These are phyloP conservation scores for Fonsecaea nubica DNA, from an alignment of 2,329 filamentous ascomycete genomes.

Conservation along the genomic window DNA sequence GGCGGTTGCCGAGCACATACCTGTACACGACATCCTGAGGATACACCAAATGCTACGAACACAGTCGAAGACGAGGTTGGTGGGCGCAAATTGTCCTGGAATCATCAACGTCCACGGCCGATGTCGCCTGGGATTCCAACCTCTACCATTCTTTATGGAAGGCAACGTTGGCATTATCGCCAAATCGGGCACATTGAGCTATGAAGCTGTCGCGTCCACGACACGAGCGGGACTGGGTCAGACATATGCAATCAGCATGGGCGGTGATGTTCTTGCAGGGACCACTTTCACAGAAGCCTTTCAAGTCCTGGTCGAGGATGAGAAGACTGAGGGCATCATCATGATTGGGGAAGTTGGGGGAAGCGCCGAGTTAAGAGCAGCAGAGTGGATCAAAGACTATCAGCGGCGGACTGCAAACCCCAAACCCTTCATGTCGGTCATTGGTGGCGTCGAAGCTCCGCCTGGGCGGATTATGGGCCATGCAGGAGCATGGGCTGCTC, in stretches of 20 bases:
- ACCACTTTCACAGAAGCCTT: slow-evolving; percentile 76
- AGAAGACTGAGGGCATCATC: slow-evolving; percentile 73
- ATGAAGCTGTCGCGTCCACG: slow-evolving; percentile 77
- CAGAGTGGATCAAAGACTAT: slow-evolving; percentile 75
- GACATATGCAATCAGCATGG: slow-evolving; percentile 77
- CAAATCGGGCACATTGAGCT: slow-evolving; percentile 81
- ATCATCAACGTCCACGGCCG: slow-evolving; percentile 76
- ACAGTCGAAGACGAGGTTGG: slow-evolving; percentile 73
- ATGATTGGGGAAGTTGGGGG: slow-evolving; percentile 77
- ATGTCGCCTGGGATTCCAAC: slow-evolving; percentile 78
- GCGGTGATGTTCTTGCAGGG: slow-evolving; percentile 75
- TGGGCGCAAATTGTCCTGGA: slow-evolving; percentile 81
- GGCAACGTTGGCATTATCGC: slow-evolving; percentile 76
- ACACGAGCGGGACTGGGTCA: slow-evolving; percentile 77
- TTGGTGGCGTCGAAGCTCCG: slow-evolving; percentile 71
- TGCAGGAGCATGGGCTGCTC: slow-evolving; percentile 73
- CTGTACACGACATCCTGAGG: slow-evolving; percentile 76
- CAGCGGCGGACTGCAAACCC: slow-evolving; percentile 62
- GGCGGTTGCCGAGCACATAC: slow-evolving; percentile 80
- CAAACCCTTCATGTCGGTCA: slow-evolving; percentile 76
- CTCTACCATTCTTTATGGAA: slow-evolving; percentile 72
- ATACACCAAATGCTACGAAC: slow-evolving; percentile 74
- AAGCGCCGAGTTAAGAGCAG: slow-evolving; percentile 71
- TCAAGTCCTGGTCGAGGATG: slow-evolving; percentile 69
- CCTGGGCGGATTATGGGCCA: slow-evolving; percentile 76